These are phyloP conservation scores for Lachnellula suecica DNA, from an alignment of 2,329 filamentous ascomycete species.

Conservation along the genomic window DNA sequence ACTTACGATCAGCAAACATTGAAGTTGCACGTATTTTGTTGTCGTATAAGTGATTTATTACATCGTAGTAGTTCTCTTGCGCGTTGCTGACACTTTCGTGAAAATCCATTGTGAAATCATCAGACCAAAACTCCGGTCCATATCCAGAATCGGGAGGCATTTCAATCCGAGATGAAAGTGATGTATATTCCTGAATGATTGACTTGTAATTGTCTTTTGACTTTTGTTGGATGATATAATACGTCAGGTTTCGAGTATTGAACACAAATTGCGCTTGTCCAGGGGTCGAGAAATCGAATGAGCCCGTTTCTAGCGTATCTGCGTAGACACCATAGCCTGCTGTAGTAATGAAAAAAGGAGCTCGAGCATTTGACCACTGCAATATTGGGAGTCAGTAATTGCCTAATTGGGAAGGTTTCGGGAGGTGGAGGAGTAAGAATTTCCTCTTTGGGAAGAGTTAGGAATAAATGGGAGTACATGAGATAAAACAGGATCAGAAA, in stretches of 20 bases:
- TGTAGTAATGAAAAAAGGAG: constrained; percentile 35
- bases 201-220: constrained; percentile 10
- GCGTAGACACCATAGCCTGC: constrained; percentile 35
- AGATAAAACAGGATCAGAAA: no score
- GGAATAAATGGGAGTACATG: no score
- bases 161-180: constrained; percentile 28
- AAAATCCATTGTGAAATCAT: constrained; percentile 36
- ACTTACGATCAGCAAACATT: constrained; percentile 34
- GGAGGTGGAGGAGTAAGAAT: no score
- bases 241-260: constrained; percentile 29
- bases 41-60: constrained; percentile 32
- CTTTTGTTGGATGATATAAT: constrained; percentile 31
- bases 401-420: no score
- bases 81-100: constrained; percentile 33
- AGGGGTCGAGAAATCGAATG: constrained; percentile 29
- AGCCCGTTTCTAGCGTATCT: constrained; percentile 33
- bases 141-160: constrained; percentile 34
- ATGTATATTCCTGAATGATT: constrained; percentile 24
- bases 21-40: constrained; percentile 34
- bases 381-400: no score
- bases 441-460: no score
- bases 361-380: constrained; percentile 36
- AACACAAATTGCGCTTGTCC: constrained; percentile 32
- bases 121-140: constrained; percentile 36
- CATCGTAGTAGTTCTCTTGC: constrained; percentile 35